These are phyloP conservation scores for Ormosia semicastrata DNA, from an alignment of 306 rosid genomes.

Conservation along the genomic window DNA sequence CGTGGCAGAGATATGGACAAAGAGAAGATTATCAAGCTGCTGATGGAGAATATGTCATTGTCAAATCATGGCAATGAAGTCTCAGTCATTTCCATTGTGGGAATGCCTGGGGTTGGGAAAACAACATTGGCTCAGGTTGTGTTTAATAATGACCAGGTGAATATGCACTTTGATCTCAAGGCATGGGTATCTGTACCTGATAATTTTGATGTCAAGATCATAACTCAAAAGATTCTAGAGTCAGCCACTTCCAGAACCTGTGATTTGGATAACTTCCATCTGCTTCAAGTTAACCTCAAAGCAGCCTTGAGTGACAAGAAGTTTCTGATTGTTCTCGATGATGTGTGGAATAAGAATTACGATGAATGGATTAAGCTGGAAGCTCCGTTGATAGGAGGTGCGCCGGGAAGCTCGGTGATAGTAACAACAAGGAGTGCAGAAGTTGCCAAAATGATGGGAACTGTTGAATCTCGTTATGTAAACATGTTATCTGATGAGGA, in stretches of 20 bases:
- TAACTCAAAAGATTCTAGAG: conserved; percentile 37
- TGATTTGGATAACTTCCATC: conserved; percentile 34
- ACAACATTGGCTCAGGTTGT: background rate
- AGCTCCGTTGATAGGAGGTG: conserved; percentile 22
- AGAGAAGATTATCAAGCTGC: conserved; percentile 17
- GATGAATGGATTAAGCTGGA: conserved; percentile 33
- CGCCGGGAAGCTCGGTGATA: background rate
- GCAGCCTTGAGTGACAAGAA: conserved; percentile 23
- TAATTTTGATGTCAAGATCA: background rate
- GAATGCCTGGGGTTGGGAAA: conserved; percentile 17
- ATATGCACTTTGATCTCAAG: conserved; percentile 3
- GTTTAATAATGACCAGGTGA: background rate
- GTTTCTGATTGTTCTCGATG: conserved; percentile 44
- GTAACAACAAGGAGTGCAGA: conserved; percentile 3
- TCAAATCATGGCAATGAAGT: background rate
- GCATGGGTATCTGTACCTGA: conserved; percentile 15
- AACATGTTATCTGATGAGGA: conserved; percentile 19
- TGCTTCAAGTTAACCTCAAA: conserved; percentile 40
- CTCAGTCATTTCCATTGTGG: conserved; percentile 20
- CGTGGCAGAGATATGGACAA: conserved; percentile 34
- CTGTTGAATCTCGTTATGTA: background rate
- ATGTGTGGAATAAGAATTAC: conserved; percentile 39
- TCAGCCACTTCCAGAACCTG: conserved; percentile 9
- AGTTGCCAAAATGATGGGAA: conserved; percentile 1
- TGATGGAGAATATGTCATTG: background rate